Base-by-base conservation (phyloP, 108 stramenopile genomes). In the Cyclotella cryptica region DNA sequence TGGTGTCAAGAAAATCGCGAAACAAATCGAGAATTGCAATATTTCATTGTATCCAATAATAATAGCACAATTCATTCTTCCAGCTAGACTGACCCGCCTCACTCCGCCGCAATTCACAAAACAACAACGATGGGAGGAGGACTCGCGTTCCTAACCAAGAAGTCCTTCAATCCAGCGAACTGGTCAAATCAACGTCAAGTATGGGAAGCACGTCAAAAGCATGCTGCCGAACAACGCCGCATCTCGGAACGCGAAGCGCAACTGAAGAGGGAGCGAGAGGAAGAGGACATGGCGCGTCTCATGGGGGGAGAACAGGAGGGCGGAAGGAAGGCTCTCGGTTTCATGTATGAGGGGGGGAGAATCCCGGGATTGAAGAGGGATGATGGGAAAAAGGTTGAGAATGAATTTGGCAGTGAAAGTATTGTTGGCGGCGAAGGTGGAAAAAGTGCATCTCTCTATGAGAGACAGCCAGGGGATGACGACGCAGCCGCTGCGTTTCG, bases 401-500 rank as follows among this genome's bases (percentile, higher is more conserved):
- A 51, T 41, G 72, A 60, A 51, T 53, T 22, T 7, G 52, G 41
- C 40, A 30, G 10, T 63, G 41, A 63, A 27, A 65, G 68, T 64
- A 49, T 21, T 12, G 51, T 61, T 40, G 87, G 64, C 17, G 28
- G 45, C n/a, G 77, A 44, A 21, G 15, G 28, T 39, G 64, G n/a
- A 15, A 35, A 43, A 12, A 47, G 53, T 62, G 66, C 42, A 19
- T 17, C 61, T 24, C 18, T 62, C 3, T 39, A 18, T 62, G 60
- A 84, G 66, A 51, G 79, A 27, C 86, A 95, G 58, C 78, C 86
- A 0, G 92, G 92, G 24, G 94, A 95, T 71, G 92, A 95, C 71
- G 89, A 90, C 53, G 94, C 92, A 3, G 92, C 94, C 17, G 90
- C 90, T 21, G 92, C 88, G 8, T 95, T 95, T 88, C 90, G 92